These are phyloP conservation scores for Trapa bicornis DNA, from an alignment of 345 rosid species.

Conservation along the genomic window DNA sequence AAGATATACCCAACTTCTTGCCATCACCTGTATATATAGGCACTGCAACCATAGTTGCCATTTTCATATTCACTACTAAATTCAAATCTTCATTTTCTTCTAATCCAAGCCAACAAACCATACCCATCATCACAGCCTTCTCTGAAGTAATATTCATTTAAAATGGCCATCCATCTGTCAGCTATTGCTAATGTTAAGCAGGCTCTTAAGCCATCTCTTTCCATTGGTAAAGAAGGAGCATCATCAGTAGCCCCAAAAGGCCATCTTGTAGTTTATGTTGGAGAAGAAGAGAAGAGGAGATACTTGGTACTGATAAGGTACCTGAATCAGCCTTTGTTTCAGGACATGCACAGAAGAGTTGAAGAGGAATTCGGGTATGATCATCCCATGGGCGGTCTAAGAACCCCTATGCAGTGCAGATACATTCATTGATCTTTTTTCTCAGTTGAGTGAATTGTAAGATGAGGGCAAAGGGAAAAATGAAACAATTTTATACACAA, in stretches of 20 bases:
- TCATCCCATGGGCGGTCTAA: constrained; percentile 35
- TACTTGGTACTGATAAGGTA: constrained; percentile 23
- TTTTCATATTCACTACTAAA: neutral
- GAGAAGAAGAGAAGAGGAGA: constrained; percentile 27
- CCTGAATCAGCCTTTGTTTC: constrained; percentile 24
- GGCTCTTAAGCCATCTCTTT: constrained; percentile 1
- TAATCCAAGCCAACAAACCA: neutral
- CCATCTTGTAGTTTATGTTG: constrained; percentile 24
- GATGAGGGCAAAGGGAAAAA: neutral
- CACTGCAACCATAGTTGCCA: neutral
- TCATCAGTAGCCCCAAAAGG: constrained; percentile 16
- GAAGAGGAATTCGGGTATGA: constrained; percentile 31
- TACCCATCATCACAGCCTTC: no score
- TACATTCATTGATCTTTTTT: constrained; percentile 13
- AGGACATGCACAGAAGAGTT: constrained; percentile 17
- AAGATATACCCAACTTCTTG: neutral
- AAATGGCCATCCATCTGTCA: constrained; percentile 2
- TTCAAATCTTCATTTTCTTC: constrained; percentile 1
- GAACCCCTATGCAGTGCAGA: constrained; percentile 25
- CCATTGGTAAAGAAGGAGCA: neutral
- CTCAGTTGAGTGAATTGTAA: constrained; percentile 13
- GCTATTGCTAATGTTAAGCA: constrained; percentile 7
- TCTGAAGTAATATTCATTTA: neutral
- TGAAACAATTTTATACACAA: neutral
- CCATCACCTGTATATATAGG: neutral